Evolutionary conservation across 1,139 yeast species (phyloP), one percentile per base, ranked within the genome.

Genomic region (Nakaseomyces delphensis): DNA sequence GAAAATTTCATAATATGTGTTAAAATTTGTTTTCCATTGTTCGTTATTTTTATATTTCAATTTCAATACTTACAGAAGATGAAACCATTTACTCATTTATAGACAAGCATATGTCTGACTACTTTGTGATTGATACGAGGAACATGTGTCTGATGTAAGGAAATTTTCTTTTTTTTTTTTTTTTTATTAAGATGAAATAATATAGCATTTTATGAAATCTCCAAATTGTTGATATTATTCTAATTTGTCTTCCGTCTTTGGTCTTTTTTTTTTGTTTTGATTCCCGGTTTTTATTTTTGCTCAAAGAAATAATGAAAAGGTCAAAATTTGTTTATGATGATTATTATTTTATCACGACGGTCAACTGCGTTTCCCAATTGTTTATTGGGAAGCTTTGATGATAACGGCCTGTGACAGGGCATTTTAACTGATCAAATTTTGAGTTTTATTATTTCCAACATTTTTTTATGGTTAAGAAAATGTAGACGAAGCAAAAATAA

Each of bases 81-180:
- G 91, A 83, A 73, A 70, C 69, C 52, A 54, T 54, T 54, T 51
- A 53, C 55, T 49, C 55, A 49, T 50, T 25, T 25, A 53, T 46
- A 69, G 96, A 89, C 98, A 91, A 89, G 97, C 98, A 91, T 89
- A 91, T 91, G 96, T 89, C 98, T 79, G 95, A 89, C 39, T 44
- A 46, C 46, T 50, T 44, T 40, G 51, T 54, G 58, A 52, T 48
- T 46, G 54, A 55, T 44, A 54, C 45, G 49, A 51, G 52, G 46
- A 51, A 51, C 52, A 49, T 48, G 40, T 50, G 58, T 55, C 60
- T 56, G 60, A 56, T 54, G 57, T 46, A 42, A 40, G 31, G 13
- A 35, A 35, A 40, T 10, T 31, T 4, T 18, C 24, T 29, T 19
- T 20, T 20, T 14, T 15, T 13, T 14, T 36, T 21, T 49, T 50